phyloP scores from a whole-genome alignment of 371 early-diverging fungal genomes.

The Conidiobolus incongruus region DNA sequence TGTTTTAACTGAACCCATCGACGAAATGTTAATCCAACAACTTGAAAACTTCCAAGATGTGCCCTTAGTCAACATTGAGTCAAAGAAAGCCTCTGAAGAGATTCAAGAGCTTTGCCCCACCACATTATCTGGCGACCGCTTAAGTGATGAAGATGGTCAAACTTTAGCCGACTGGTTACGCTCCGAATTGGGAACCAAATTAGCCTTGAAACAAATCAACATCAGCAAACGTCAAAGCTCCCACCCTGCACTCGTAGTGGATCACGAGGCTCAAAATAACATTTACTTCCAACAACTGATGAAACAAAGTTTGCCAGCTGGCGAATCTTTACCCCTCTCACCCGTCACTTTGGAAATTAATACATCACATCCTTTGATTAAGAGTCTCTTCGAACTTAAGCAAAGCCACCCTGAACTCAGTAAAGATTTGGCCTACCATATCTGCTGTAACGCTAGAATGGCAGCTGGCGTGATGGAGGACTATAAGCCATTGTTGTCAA shows the following conservation, averaged over 20 bases:
- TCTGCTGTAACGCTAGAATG: conserved; percentile 53
- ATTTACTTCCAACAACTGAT: conserved; percentile 1
- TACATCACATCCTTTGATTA: conserved; percentile 52
- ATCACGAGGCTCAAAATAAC: conserved; percentile 52
- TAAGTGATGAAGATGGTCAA: conserved; percentile 27
- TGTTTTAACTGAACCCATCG: conserved; percentile 56
- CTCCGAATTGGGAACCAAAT: conserved; percentile 26
- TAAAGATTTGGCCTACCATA: conserved; percentile 34
- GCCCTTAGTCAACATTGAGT: conserved; percentile 34
- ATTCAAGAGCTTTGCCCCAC: conserved; percentile 2
- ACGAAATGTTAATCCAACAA: conserved; percentile 75
- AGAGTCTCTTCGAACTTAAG: conserved; percentile 31
- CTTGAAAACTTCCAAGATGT: conserved; percentile 50
- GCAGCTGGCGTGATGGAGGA: conserved; percentile 61
- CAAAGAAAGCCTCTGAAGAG: conserved; percentile 10
- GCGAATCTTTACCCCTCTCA: conserved; percentile 16
- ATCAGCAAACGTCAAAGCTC: conserved; percentile 24
- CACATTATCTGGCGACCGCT: conserved; percentile 4
- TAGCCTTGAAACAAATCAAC: conserved; percentile 45
- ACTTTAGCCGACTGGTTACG: conserved; percentile 43
- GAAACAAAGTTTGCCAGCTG: conserved; percentile 9
- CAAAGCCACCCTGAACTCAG: conserved; percentile 31
- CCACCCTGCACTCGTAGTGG: conserved; percentile 52
- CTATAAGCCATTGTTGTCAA: conserved; percentile 47
- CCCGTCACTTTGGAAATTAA: conserved; percentile 66